Evolutionary conservation across 352 stramenopile genomes (phyloP).

Genomic region (Blastocystis sp.): DNA sequence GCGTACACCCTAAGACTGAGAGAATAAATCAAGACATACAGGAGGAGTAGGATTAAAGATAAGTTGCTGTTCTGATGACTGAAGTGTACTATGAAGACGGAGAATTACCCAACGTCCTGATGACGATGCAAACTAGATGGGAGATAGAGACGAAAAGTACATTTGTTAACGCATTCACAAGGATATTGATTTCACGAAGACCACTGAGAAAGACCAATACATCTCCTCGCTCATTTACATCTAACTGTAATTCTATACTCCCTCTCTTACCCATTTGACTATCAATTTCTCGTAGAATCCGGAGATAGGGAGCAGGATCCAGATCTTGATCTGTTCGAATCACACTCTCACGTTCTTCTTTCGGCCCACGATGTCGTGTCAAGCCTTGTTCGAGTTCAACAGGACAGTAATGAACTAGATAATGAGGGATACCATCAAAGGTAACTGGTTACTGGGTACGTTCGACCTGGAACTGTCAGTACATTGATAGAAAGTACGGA

Average conservation of each 20-base stretch:
- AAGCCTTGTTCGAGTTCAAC: neutral
- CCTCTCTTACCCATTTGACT: neutral
- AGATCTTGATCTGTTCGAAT: neutral
- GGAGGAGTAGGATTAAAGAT: constrained; percentile 82
- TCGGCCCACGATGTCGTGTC: neutral
- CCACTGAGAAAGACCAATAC: constrained; percentile 55
- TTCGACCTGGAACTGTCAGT: constrained; percentile 15
- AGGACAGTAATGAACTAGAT: constrained; percentile 14
- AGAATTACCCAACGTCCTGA: constrained; percentile 70
- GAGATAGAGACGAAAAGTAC: neutral
- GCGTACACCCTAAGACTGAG: constrained; percentile 15
- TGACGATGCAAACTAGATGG: constrained; percentile 4
- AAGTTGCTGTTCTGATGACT: constrained; percentile 87
- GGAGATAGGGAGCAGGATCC: constrained; percentile 36
- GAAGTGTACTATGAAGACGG: constrained; percentile 91
- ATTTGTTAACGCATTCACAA: constrained; percentile 6
- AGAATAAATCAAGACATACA: constrained; percentile 37
- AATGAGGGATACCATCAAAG: neutral
- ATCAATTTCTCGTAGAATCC: constrained; percentile 42
- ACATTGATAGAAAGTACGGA: neutral
- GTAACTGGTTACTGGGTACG: constrained; percentile 35
- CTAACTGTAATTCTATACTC: neutral
- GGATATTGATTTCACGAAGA: constrained; percentile 43
- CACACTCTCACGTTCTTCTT: constrained; percentile 15
- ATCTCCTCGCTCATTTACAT: constrained; percentile 56